A percentile compares a stretch with the other conserved stretches of the same genome.
phyloP scores from a whole-genome alignment of 257 asterid species.

The Gentiana straminea region DNA sequence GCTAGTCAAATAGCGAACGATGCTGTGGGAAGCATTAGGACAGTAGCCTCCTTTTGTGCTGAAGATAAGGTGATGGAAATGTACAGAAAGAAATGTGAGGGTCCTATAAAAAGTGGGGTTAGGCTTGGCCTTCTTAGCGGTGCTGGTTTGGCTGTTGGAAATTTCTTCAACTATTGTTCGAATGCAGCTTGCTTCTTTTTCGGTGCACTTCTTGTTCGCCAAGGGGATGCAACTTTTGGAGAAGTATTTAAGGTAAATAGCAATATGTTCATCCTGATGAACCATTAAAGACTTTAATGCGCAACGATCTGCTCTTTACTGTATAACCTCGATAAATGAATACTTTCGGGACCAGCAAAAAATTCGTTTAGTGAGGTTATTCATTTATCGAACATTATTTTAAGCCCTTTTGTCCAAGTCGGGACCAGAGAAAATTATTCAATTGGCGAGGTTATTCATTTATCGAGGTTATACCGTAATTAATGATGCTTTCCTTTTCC shows the following conservation, averaged over 20 bases:
- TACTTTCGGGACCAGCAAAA: too few species aligned
- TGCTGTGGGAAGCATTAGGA: constrained; percentile 65
- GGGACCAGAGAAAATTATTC: too few species aligned
- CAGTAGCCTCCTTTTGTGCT: constrained; percentile 70
- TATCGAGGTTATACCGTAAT: too few species aligned
- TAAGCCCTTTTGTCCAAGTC: background rate
- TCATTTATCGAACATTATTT: background rate
- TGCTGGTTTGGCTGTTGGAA: constrained; percentile 38
- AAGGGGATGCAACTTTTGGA: constrained; percentile 38
- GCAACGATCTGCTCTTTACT: background rate
- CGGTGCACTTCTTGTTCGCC: constrained; percentile 43
- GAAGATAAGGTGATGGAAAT: constrained; percentile 54
- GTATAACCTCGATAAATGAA: too few species aligned
- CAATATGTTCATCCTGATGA: too few species aligned
- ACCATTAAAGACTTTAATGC: background rate
- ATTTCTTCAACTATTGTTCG: constrained; percentile 29
- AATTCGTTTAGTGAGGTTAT: too few species aligned
- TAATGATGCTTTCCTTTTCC: background rate
- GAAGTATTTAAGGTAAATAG: constrained; percentile 48
- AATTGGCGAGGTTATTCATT: too few species aligned
- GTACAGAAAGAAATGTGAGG: constrained; percentile 51
- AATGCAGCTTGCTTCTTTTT: constrained; percentile 60
- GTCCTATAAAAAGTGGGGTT: constrained; percentile 43
- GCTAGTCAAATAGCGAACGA: constrained; percentile 83
- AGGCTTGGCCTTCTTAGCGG: constrained; percentile 52